Base-by-base conservation (phyloP, 495 filamentous ascomycete genomes). In the Aspergillus indologenus region DNA sequence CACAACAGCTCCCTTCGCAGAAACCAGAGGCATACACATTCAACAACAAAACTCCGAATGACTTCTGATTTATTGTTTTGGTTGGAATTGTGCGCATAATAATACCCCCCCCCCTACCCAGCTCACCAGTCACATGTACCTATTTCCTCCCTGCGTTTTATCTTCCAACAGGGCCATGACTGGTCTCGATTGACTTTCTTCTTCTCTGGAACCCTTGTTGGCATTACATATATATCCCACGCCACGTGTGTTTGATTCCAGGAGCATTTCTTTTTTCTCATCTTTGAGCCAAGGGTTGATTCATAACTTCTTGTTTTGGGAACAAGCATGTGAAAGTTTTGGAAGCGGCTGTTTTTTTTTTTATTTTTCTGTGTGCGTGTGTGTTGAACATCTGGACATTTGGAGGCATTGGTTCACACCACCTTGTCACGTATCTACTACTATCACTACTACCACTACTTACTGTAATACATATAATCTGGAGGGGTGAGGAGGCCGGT, bases 1-100 rank as follows among this genome's bases (percentile, higher is more conserved):
- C 75, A 5, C 73, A 79, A 18, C 76, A 78, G 54, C 61, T 79
- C 53, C 63, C 69, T 20, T 70, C 68, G 11, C 73, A 77, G 43
- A 73, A 72, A 57, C 69, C 73, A 14, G 77, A 77, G 62, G 71
- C 66, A 23, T 81, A 76, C 53, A 72, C 72, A 29, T 80, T 80
- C 64, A 71, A 73, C 59, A 76, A 78, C 59, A 64, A 69, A 53
- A 75, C 76, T 22, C 69, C 73, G 34, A 72, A 64, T 54, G 66
- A 76, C 62, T 79, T 40, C 34, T 40, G 34, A 40, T 40, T 15
- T 14, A 2, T 78, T 57, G 26, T 29, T 29, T 9, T 29, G 26
- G 3, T 56, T 12, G 42, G 52, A 31, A 34, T 26, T 31, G 24
- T 34, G 22, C 61, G 60, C 31, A 63, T 49, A 51, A 18, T n/a